Evolutionary conservation across 768 basidiomycete genomes (phyloP), one percentile per base, ranked within the genome.

Genomic region (Exidia glandulosa): DNA sequence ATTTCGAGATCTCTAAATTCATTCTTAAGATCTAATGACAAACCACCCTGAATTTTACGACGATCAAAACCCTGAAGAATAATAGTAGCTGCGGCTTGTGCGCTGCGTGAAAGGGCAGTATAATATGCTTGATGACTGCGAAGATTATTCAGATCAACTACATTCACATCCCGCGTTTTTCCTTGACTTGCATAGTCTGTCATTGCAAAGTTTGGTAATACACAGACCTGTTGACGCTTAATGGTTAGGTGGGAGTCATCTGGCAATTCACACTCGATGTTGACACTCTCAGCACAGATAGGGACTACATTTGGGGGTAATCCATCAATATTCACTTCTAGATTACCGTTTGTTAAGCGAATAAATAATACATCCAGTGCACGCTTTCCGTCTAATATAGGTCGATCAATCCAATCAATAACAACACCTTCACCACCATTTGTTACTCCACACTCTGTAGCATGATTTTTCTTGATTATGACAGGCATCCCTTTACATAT

Each of bases 131-230:
- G 68, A 59, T 72, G 71, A 37, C 23, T 61, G 25, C 48, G 30
- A 13, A 65, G 68, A 48, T 67, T 64, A 56, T 64, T 57, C 3
- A 72, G 54, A 57, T 73, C 68, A 2, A 69, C 67, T 3, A 70
- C 62, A 63, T 75, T 76, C 2, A 10, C 57, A 16, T 31, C 32
- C 36, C 68, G 60, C 14, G 71, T 70, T 56, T 69, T 71, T 2
- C 73, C 73, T 60, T 74, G 73, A 1, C 70, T 71, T 5, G 68
- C 63, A 62, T 69, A 74, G 58, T 72, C 73, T 3, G 73, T 73
- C 70, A 73, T 72, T 19, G 70, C 64, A 62, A 72, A 73, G 58
- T 71, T 72, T 1, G 63, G 58, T 2, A 69, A 30, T 1, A 72
- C 57, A 16, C 66, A 60, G 2, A 71, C 66, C 61, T 74, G 73